Conservation (phyloP, 257 asterid species). For the Eustoma russellianum region DNA sequence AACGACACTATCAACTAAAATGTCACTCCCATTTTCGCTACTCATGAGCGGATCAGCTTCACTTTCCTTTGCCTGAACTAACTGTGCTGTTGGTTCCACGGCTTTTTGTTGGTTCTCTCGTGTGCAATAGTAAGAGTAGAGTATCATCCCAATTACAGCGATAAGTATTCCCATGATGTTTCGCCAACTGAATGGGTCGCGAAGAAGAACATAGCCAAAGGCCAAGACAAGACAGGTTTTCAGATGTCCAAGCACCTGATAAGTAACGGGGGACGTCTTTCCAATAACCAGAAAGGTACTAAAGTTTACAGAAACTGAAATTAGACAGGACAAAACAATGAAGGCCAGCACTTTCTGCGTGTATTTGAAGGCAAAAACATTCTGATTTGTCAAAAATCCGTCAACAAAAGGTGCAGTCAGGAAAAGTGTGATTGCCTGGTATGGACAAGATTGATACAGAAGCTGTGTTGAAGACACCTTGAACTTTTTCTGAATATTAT, state of each 20-base stretch:
- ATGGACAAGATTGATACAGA: slow-evolving; percentile 84
- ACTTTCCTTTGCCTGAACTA: slow-evolving; percentile 60
- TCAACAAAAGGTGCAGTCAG: slow-evolving; percentile 75
- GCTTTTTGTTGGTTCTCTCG: slow-evolving; percentile 65
- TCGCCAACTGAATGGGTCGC: slow-evolving; percentile 86
- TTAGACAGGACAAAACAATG: slow-evolving; percentile 79
- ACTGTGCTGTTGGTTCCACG: slow-evolving; percentile 48
- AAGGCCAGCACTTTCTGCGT: slow-evolving; percentile 85
- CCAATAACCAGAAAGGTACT: slow-evolving; percentile 93
- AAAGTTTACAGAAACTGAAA: slow-evolving; percentile 92
- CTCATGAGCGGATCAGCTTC: slow-evolving; percentile 51
- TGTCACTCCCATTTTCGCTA: slow-evolving; percentile 47
- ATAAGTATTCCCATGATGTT: slow-evolving; percentile 70
- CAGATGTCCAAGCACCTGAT: slow-evolving; percentile 87
- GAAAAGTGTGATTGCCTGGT: slow-evolving; percentile 70
- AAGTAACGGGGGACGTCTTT: slow-evolving; percentile 84
- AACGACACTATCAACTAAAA: slow-evolving; percentile 25
- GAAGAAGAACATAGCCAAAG: slow-evolving; percentile 69
- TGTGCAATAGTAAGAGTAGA: slow-evolving; percentile 62
- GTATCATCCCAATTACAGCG: slow-evolving; percentile 74
- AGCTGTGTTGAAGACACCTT: slow-evolving; percentile 90
- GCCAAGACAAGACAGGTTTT: slow-evolving; percentile 85
- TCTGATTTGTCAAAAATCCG: slow-evolving; percentile 67
- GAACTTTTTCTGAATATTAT: slow-evolving; percentile 85
- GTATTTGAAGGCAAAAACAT: slow-evolving; percentile 83